Evolutionary conservation across 2,329 filamentous ascomycete species (phyloP).

Genomic region (Phaeosphaeria sp.): DNA sequence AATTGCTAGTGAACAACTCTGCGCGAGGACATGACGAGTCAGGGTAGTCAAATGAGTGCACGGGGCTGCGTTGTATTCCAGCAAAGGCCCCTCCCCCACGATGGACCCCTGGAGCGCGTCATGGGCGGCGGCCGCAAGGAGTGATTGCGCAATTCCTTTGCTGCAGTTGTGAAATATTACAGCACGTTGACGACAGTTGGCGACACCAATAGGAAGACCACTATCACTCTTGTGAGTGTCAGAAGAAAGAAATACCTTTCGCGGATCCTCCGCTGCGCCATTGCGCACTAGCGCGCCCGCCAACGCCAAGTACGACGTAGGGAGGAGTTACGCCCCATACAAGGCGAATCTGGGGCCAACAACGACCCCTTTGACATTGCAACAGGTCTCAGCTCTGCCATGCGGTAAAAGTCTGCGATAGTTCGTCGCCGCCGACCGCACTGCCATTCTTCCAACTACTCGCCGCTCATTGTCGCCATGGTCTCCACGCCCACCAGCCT

Average conservation of each 20-base stretch:
- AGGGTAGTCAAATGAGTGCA: background rate
- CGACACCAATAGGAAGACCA: too few species aligned
- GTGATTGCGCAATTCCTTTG: too few species aligned
- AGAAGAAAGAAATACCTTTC: too few species aligned
- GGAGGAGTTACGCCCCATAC: background rate
- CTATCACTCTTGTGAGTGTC: background rate
- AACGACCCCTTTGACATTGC: background rate
- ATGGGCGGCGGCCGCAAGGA: background rate
- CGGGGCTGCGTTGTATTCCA: background rate
- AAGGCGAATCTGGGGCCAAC: background rate
- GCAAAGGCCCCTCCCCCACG: background rate
- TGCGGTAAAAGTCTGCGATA: background rate
- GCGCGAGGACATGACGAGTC: too few species aligned
- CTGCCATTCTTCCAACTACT: background rate
- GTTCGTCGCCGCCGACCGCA: background rate
- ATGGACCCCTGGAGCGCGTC: background rate
- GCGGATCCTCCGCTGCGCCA: background rate
- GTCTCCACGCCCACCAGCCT: background rate
- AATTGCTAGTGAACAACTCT: background rate
- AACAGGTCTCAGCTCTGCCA: background rate
- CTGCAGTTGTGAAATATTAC: too few species aligned
- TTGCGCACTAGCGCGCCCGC: background rate
- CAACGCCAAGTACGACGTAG: background rate
- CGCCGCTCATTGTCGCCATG: conserved; percentile 1
- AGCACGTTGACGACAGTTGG: too few species aligned